These are phyloP conservation scores for Alternaria postmessia DNA, from an alignment of 2,329 filamentous ascomycete genomes.

Conservation along the genomic window DNA sequence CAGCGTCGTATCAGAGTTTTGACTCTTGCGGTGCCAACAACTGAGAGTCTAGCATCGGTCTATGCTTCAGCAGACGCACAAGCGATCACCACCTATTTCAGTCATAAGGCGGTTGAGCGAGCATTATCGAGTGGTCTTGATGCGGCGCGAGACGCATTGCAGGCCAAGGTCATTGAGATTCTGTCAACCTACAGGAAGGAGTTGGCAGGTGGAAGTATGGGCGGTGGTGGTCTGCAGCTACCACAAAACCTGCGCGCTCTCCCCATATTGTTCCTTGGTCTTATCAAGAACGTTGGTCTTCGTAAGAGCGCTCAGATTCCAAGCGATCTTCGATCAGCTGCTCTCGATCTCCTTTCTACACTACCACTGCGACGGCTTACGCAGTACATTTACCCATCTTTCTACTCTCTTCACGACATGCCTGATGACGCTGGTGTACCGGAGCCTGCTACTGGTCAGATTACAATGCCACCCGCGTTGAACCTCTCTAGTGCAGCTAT, in stretches of 20 bases:
- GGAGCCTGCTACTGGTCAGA: slow-evolving; percentile 85
- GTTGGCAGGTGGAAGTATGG: slow-evolving; percentile 93
- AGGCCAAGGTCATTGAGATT: slow-evolving; percentile 90
- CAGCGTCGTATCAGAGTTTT: slow-evolving; percentile 94
- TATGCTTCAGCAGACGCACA: slow-evolving; percentile 96
- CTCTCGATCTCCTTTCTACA: slow-evolving; percentile 92
- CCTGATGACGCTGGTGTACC: slow-evolving; percentile 89
- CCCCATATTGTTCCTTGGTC: slow-evolving; percentile 86
- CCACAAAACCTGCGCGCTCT: slow-evolving; percentile 89
- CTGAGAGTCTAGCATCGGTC: slow-evolving; percentile 85
- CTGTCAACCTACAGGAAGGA: slow-evolving; percentile 97
- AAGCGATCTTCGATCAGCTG: slow-evolving; percentile 85
- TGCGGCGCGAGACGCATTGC: slow-evolving; percentile 86
- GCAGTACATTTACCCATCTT: slow-evolving; percentile 76
- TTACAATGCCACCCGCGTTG: slow-evolving; percentile 80
- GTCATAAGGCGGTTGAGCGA: slow-evolving; percentile 95
- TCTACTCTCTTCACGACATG: slow-evolving; percentile 71
- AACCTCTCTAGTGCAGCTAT: slow-evolving; percentile 91
- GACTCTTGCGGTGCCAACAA: slow-evolving; percentile 92
- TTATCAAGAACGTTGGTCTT: slow-evolving; percentile 85
- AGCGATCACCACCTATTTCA: slow-evolving; percentile 92
- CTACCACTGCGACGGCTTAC: slow-evolving; percentile 88
- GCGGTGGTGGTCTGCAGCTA: slow-evolving; percentile 89
- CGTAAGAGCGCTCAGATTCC: slow-evolving; percentile 51
- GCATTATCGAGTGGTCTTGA: slow-evolving; percentile 86